Evolutionary conservation across 208 protist genomes (phyloP), one percentile per base, ranked within the genome.

Genomic region (Acanthamoeba culbertsoni): DNA sequence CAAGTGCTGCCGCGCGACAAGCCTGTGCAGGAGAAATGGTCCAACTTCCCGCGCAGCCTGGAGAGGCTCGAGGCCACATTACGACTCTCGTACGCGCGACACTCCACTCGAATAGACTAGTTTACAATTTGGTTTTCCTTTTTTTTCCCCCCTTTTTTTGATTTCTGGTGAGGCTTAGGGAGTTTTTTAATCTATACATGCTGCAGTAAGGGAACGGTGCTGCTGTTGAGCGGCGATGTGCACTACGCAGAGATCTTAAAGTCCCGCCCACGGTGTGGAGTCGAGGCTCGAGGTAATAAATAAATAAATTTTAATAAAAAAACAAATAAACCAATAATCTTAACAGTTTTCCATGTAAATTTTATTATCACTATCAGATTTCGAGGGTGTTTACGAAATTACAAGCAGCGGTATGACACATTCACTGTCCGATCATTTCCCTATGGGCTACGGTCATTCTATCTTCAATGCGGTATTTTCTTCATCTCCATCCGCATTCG

Each of bases 341-440:
- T n/a, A n/a, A n/a, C n/a, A n/a, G n/a, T n/a, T n/a, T n/a, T n/a
- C n/a, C n/a, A n/a, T n/a, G n/a, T n/a, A n/a, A n/a, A n/a, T n/a
- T n/a, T n/a, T n/a, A n/a, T n/a, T n/a, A n/a, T n/a, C n/a, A n/a
- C n/a, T n/a, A n/a, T n/a, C 77, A 62, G 43, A 43, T 33, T 88
- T 45, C 20, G 48, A 55, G 77, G 48, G 51, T 33, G 62, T 88
- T 33, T 88, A 88, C 31, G 77, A 88, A 35, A 62, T 88, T 16
- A 88, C 77, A n/a, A 88, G 77, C 46, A 88, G 77, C 48, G 77
- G 77, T 14, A 88, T 88, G 77, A 88, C 77, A 0, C 77, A 88
- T 23, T 88, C 46, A 42, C 37, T 55, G 26, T 0, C 5, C 45
- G 37, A 55, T 23, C 48, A 88, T 16, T 63, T 88, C 31, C 77